A percentile compares a stretch with the other conserved stretches of the same genome.
Conservation (phyloP, 2,329 filamentous ascomycete species). For the Penicillium carneum region DNA sequence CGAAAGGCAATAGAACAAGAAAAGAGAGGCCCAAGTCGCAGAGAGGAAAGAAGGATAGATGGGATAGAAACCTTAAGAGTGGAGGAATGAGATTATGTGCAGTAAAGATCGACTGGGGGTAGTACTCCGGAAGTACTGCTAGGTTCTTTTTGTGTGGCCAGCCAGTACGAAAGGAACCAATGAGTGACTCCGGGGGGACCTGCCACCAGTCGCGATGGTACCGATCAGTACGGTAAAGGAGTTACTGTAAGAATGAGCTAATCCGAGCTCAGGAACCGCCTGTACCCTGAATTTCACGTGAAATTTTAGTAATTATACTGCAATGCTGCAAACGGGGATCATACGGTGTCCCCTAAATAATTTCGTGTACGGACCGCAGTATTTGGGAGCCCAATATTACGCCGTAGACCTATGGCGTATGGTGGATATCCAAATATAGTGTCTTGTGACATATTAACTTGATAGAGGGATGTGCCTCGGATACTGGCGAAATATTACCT, state of each 20-base stretch:
- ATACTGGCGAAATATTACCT: not conserved
- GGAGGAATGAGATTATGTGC: slow-evolving; percentile 27
- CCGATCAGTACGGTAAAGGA: slow-evolving; percentile 20
- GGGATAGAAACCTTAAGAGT: slow-evolving; percentile 29
- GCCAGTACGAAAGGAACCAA: slow-evolving; percentile 23
- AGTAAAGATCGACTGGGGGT: slow-evolving; percentile 23
- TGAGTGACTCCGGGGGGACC: slow-evolving; percentile 21
- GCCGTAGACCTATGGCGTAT: not conserved
- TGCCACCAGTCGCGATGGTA: slow-evolving; percentile 12
- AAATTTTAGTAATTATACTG: slow-evolving; percentile 26
- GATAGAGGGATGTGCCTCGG: slow-evolving; percentile 8
- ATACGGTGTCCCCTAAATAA: slow-evolving; percentile 9
- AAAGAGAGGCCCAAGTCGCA: slow-evolving; percentile 15
- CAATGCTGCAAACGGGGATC: slow-evolving; percentile 16
- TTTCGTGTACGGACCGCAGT: not conserved
- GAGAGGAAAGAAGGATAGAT: slow-evolving; percentile 24
- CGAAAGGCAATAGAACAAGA: slow-evolving; percentile 4
- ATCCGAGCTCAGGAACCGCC: slow-evolving; percentile 19
- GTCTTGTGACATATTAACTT: slow-evolving; percentile 12
- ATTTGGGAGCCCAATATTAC: slow-evolving; percentile 13
- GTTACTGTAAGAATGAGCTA: slow-evolving; percentile 23
- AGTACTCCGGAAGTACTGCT: slow-evolving; percentile 27
- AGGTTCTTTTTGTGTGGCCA: slow-evolving; percentile 24
- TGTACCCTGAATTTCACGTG: slow-evolving; percentile 8
- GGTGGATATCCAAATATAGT: not conserved